phyloP scores from a whole-genome alignment of 495 filamentous ascomycete genomes.

The Saxophila tyrrhenica region DNA sequence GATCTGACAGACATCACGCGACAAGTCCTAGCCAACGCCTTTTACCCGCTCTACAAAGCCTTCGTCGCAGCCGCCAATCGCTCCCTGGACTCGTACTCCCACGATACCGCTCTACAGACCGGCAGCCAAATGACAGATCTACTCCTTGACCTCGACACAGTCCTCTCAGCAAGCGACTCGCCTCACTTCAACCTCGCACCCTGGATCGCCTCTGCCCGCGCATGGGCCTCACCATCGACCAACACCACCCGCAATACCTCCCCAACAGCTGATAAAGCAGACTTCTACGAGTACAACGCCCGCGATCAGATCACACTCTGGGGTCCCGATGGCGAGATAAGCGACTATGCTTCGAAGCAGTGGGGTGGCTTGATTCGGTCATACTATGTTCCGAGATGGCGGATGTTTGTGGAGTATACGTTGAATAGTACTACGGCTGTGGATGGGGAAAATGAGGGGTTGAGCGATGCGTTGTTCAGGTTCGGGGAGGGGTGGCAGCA shows the following conservation, averaged over 20 bases:
- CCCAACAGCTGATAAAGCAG: slow-evolving; percentile 9
- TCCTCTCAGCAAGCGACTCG: slow-evolving; percentile 34
- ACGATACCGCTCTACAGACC: slow-evolving; percentile 13
- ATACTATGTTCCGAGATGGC: slow-evolving; percentile 42
- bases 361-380: slow-evolving; percentile 39
- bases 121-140: slow-evolving; percentile 28
- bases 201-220: slow-evolving; percentile 35
- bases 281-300: slow-evolving; percentile 41
- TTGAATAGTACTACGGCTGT: slow-evolving; percentile 29
- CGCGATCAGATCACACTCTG: slow-evolving; percentile 45
- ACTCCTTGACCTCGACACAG: slow-evolving; percentile 32
- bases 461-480: slow-evolving; percentile 23
- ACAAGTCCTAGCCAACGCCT: slow-evolving; percentile 40
- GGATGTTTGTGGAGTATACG: slow-evolving; percentile 38
- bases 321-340: slow-evolving; percentile 41
- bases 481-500: slow-evolving; percentile 37
- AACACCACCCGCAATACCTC: slow-evolving; percentile 15
- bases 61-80: slow-evolving; percentile 32
- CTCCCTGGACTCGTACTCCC: slow-evolving; percentile 14
- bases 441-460: slow-evolving; percentile 16
- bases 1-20: slow-evolving; percentile 39
- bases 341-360: slow-evolving; percentile 40
- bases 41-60: slow-evolving; percentile 31
- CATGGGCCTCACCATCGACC: slow-evolving; percentile 21
- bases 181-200: slow-evolving; percentile 34